Evolutionary conservation across 2,329 filamentous ascomycete genomes (phyloP).

Genomic region (Venturia carpophila): DNA sequence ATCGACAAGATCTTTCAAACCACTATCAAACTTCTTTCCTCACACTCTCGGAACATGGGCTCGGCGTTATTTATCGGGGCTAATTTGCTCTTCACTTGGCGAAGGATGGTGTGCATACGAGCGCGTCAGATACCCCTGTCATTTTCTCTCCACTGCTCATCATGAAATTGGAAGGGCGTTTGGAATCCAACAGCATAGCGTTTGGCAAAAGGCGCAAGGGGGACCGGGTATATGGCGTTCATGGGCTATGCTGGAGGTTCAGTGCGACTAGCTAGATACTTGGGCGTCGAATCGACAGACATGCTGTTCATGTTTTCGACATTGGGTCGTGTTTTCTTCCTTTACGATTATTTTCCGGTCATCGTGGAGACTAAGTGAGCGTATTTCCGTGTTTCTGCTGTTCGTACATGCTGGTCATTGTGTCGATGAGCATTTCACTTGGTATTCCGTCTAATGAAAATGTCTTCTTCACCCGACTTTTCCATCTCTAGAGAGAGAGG

Average conservation of each 20-base stretch:
- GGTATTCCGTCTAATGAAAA: too few relatives aligned
- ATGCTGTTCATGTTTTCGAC: not conserved
- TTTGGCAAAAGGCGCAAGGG: not conserved
- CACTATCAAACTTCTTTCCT: not conserved
- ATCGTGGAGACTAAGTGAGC: too few relatives aligned
- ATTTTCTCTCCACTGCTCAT: not conserved
- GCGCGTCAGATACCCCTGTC: conserved; percentile 8
- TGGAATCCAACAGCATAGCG: not conserved
- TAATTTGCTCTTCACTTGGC: not conserved
- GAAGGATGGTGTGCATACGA: conserved; percentile 5
- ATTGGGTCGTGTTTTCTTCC: too few relatives aligned
- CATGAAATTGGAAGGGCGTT: not conserved
- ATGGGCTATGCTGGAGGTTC: not conserved
- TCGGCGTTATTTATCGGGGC: not conserved
- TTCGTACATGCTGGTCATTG: too few relatives aligned
- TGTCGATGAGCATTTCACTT: too few relatives aligned
- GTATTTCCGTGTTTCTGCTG: too few relatives aligned
- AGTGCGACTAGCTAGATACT: not conserved
- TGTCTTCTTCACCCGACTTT: too few relatives aligned
- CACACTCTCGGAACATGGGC: not conserved
- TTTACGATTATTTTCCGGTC: too few relatives aligned
- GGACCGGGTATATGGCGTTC: not conserved
- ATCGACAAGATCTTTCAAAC: not conserved
- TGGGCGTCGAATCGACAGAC: not conserved
- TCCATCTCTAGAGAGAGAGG: too few relatives aligned